phyloP scores from a whole-genome alignment of 164 flowering plant species.

The Paratinospora sagittata region DNA sequence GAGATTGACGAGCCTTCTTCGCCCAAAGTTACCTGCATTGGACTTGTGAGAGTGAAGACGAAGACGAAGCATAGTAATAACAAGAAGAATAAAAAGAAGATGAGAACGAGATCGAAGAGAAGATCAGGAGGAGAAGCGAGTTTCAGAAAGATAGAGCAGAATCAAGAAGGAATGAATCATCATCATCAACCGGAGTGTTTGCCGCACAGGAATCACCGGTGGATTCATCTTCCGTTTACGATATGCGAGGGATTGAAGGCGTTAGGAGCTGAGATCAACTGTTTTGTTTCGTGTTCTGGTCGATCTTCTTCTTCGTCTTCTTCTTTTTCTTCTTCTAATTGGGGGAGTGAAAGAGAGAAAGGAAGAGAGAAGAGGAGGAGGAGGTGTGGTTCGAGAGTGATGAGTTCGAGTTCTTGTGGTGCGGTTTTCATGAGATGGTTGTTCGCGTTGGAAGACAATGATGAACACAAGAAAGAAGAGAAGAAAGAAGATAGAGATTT shows the following conservation, averaged over 20 bases:
- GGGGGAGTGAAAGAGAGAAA: constrained; percentile 25
- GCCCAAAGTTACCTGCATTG: constrained; percentile 91
- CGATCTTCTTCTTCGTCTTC: constrained; percentile 39
- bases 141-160: constrained; percentile 46
- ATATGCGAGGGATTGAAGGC: constrained; percentile 75
- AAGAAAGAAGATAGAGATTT: constrained; percentile 27
- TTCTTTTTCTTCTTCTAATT: too few relatives aligned
- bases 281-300: constrained; percentile 56
- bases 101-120: constrained; percentile 42
- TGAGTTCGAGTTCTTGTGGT: constrained; percentile 51
- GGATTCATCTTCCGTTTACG: constrained; percentile 84
- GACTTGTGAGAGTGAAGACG: constrained; percentile 83
- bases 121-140: constrained; percentile 53
- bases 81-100: constrained; percentile 48
- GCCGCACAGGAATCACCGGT: constrained; percentile 55
- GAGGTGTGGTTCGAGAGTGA: too few relatives aligned
- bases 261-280: constrained; percentile 66
- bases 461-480: constrained; percentile 43
- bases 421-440: constrained; percentile 63
- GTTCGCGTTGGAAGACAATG: constrained; percentile 52
- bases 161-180: constrained; percentile 5
- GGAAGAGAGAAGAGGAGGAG: too few relatives aligned
- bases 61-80: constrained; percentile 74
- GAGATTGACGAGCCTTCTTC: constrained; percentile 86
- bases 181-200: constrained; percentile 29